Conservation (phyloP, 2,329 filamentous ascomycete species). For the Xylaria sp. region DNA sequence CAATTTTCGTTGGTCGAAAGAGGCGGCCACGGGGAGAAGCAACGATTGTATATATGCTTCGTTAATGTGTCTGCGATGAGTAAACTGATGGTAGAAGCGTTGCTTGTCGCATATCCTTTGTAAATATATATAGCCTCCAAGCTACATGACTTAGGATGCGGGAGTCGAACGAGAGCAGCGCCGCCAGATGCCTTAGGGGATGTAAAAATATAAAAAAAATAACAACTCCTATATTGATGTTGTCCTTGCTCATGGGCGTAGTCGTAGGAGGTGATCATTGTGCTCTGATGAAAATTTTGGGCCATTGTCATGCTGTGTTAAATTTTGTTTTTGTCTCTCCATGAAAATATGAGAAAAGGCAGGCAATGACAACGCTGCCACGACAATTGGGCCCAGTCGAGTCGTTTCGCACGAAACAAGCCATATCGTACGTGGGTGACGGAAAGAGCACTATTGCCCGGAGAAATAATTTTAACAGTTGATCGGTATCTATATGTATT, state of each 20-base stretch:
- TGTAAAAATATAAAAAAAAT: slow-evolving; percentile 38
- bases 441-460: neutral
- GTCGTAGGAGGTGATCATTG: neutral
- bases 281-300: neutral
- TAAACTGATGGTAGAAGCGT: slow-evolving; percentile 27
- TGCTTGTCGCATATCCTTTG: slow-evolving; percentile 33
- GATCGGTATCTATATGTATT: neutral
- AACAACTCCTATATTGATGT: slow-evolving; percentile 28
- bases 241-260: neutral
- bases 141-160: slow-evolving; percentile 43
- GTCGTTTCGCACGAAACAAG: slow-evolving; percentile 1
- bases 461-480: neutral
- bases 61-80: slow-evolving; percentile 35
- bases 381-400: neutral
- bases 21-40: slow-evolving; percentile 28
- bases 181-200: slow-evolving; percentile 19
- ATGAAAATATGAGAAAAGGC: neutral
- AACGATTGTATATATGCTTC: slow-evolving; percentile 45
- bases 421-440: neutral
- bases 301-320: neutral
- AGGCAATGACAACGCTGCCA: slow-evolving; percentile 1
- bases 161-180: slow-evolving; percentile 36
- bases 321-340: neutral
- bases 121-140: slow-evolving; percentile 44
- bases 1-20: slow-evolving; percentile 28